phyloP scores from a whole-genome alignment of 352 stramenopile species.

The Phytophthora fragariae region DNA sequence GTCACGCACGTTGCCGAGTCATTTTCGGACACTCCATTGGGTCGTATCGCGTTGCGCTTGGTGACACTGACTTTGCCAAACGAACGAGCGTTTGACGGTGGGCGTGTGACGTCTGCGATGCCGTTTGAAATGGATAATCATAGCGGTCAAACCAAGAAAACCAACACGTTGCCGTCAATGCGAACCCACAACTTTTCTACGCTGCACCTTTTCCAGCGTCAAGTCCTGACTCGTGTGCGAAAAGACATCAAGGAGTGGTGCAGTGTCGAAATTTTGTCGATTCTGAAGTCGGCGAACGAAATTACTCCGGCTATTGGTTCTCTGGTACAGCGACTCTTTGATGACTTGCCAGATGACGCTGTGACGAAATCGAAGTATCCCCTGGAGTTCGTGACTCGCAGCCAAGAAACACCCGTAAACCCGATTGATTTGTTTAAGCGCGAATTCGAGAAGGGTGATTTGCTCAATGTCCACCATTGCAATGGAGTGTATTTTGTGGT shows the following conservation, averaged over 20 bases:
- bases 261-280: slow-evolving; percentile 81
- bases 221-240: slow-evolving; percentile 70
- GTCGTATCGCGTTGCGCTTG: slow-evolving; percentile 72
- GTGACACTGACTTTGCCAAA: slow-evolving; percentile 84
- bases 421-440: slow-evolving; percentile 70
- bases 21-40: slow-evolving; percentile 46
- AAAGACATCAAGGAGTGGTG: slow-evolving; percentile 88
- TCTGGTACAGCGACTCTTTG: slow-evolving; percentile 80
- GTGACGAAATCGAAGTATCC: slow-evolving; percentile 76
- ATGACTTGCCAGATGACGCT: slow-evolving; percentile 61
- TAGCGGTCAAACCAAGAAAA: slow-evolving; percentile 25
- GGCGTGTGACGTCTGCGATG: slow-evolving; percentile 43
- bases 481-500: slow-evolving; percentile 82
- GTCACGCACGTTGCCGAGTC: slow-evolving; percentile 65
- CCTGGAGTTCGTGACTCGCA: slow-evolving; percentile 71
- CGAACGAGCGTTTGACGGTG: slow-evolving; percentile 64
- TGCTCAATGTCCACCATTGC: slow-evolving; percentile 61
- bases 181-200: slow-evolving; percentile 60
- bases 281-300: slow-evolving; percentile 68
- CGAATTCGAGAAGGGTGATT: slow-evolving; percentile 56
- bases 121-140: slow-evolving; percentile 68
- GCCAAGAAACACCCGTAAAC: slow-evolving; percentile 65
- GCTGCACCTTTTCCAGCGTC: slow-evolving; percentile 77
- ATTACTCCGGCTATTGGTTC: slow-evolving; percentile 72
- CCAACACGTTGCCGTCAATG: slow-evolving; percentile 34